Evolutionary conservation across 2,329 filamentous ascomycete genomes (phyloP), one percentile per base, ranked within the genome.

Genomic region (Claviceps sp.): DNA sequence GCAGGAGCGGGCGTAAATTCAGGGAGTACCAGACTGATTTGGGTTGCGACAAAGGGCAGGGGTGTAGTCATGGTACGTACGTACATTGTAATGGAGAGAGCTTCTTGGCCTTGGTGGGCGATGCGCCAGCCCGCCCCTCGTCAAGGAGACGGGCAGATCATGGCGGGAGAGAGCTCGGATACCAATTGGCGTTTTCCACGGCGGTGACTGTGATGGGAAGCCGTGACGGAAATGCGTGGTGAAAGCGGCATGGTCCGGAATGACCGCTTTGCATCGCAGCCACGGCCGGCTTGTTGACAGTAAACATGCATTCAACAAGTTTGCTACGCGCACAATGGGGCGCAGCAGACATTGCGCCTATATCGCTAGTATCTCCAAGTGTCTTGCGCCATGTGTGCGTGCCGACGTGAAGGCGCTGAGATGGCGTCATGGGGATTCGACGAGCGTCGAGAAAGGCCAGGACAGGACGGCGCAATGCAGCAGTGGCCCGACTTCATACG

Each of bases 121-220:
- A 46, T 45, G 8, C 39, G 14, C 29, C 23, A 22, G 47, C 38
- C 36, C 17, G 36, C n/a, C 13, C 9, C 6, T 42, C 39, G n/a
- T 29, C 43, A 29, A n/a, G 37, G 13, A 38, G 23, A 29, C 22
- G 43, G 22, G 29, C 37, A 38, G 22, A 47, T 17, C 22, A 40
- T 49, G 39, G 39, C 37, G 26, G 43, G 44, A 34, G 36, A 44
- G 50, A 23, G 46, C 42, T 39, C 50, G 46, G 47, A 36, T 40
- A 23, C 36, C 23, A 22, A 22, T 34, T 20, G 46, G 22, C 11
- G 44, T 37, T 44, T 52, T 40, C 26, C 11, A 45, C 49, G 29
- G 40, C 48, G 20, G 49, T 29, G 13, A 40, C 49, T 16, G 45
- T 50, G 43, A 40, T 43, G 49, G 49, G 42, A 45, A 34, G 29